Conservation (phyloP, 257 asterid species). For the Nicotiana tabacum region DNA sequence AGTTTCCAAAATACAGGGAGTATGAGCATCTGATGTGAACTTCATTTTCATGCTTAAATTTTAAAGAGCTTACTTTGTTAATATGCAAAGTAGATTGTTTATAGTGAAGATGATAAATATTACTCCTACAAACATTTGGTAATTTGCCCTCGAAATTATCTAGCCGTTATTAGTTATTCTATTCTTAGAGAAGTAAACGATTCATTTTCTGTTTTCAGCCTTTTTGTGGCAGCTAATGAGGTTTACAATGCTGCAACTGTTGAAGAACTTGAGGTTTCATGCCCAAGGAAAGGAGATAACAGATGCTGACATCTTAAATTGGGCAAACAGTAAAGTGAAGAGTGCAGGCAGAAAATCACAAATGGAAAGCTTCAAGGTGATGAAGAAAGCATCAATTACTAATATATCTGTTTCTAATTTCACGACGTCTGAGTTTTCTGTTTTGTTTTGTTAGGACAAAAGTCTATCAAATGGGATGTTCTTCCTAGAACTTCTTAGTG, state of each 20-base stretch:
- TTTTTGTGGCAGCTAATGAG: constrained; percentile 95
- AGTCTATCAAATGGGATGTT: constrained; percentile 62
- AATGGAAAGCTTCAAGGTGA: constrained; percentile 92
- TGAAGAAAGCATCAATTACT: not conserved
- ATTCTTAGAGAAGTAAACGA: not conserved
- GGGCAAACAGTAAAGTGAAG: constrained; percentile 77
- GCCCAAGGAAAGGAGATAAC: constrained; percentile 74
- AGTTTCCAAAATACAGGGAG: not conserved
- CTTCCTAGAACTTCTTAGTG: constrained; percentile 75
- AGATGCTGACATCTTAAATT: constrained; percentile 57
- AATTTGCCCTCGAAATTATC: not conserved
- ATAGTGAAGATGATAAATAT: not conserved
- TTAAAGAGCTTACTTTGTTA: not conserved
- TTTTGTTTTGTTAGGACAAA: constrained; percentile 45
- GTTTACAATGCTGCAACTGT: constrained; percentile 77
- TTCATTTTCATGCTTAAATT: not conserved
- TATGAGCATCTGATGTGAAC: not conserved
- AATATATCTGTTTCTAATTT: not conserved
- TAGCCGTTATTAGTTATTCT: not conserved
- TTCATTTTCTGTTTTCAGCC: constrained; percentile 35
- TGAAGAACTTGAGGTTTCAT: constrained; percentile 64
- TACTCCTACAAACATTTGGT: not conserved
- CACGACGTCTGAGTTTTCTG: not conserved
- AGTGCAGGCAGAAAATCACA: constrained; percentile 46
- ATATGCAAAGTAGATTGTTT: not conserved